phyloP scores from a whole-genome alignment of 805 yeast genomes.

The Yarrowia sp. region DNA sequence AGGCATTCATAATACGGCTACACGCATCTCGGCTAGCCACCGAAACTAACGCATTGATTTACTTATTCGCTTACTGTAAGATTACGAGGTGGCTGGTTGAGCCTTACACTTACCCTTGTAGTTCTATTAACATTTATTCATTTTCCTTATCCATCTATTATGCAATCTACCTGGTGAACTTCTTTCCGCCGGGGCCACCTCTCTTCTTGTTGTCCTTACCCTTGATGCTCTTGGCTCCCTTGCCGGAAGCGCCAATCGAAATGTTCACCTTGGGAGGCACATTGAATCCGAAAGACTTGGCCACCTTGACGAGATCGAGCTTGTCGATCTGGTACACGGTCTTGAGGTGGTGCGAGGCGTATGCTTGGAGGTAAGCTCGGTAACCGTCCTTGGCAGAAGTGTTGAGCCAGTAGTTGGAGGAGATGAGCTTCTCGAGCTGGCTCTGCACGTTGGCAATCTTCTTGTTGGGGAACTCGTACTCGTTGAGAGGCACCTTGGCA shows the following conservation, averaged over 20 bases:
- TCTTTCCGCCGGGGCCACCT: slow-evolving; percentile 11
- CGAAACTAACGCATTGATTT: not conserved
- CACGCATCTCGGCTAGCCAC: not conserved
- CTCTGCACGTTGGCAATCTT: slow-evolving; percentile 96
- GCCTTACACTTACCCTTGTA: not conserved
- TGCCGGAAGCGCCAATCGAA: slow-evolving; percentile 90
- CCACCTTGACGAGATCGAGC: slow-evolving; percentile 90
- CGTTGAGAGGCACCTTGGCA: slow-evolving; percentile 96
- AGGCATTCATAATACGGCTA: not conserved
- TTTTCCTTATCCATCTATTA: not conserved
- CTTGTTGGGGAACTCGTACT: slow-evolving; percentile 90
- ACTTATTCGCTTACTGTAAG: too few species aligned
- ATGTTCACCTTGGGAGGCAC: slow-evolving; percentile 97
- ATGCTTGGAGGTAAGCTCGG: slow-evolving; percentile 94
- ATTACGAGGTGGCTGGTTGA: too few species aligned
- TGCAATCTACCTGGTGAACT: slow-evolving; percentile 25
- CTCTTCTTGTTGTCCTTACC: slow-evolving; percentile 23
- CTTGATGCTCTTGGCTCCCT: slow-evolving; percentile 51
- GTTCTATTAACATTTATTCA: not conserved
- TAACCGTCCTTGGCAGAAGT: slow-evolving; percentile 96
- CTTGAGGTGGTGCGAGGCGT: slow-evolving; percentile 93
- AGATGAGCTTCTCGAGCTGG: slow-evolving; percentile 85
- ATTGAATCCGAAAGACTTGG: slow-evolving; percentile 85
- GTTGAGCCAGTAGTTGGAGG: slow-evolving; percentile 90
- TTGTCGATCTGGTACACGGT: slow-evolving; percentile 96